Percentiles rank a stretch among this genome's conserved stretches.
Conservation (phyloP, 1,139 yeast species). For the Sugiyamaella pinicola region DNA sequence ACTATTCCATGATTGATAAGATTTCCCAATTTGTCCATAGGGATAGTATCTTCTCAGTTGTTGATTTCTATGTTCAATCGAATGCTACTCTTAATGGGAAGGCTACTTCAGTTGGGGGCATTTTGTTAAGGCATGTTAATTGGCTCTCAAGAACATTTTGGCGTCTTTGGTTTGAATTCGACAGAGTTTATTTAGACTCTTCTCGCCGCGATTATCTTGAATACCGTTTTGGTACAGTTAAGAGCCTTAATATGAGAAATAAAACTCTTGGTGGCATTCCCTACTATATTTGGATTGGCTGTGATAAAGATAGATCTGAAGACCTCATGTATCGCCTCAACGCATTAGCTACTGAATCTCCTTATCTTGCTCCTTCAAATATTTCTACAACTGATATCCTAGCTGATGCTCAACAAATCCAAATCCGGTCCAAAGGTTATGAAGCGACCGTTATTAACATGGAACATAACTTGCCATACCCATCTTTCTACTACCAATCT, state of each 20-base stretch:
- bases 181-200: constrained; percentile 75
- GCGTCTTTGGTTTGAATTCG: constrained; percentile 88
- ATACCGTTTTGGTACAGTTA: constrained; percentile 76
- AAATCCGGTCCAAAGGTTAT: constrained; percentile 61
- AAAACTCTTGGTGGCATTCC: constrained; percentile 70
- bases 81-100: constrained; percentile 67
- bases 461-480: constrained; percentile 70
- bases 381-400: constrained; percentile 36
- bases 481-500: constrained; percentile 73
- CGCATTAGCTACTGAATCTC: constrained; percentile 77
- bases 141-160: constrained; percentile 80
- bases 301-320: constrained; percentile 65
- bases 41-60: constrained; percentile 65
- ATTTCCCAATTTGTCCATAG: constrained; percentile 56
- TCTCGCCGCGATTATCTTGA: constrained; percentile 82
- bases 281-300: constrained; percentile 81
- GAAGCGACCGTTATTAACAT: constrained; percentile 70
- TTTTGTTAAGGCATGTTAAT: constrained; percentile 67
- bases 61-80: constrained; percentile 80
- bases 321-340: constrained; percentile 65
- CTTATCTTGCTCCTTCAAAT: constrained; percentile 65
- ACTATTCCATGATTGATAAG: constrained; percentile 77
- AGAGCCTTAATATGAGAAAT: constrained; percentile 69
- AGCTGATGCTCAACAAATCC: constrained; percentile 28
- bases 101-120: constrained; percentile 73